A percentile compares a stretch with the other conserved stretches of the same genome.
These are phyloP conservation scores for Debaryomyces hansenii DNA, from an alignment of 805 yeast species.

Conservation along the genomic window DNA sequence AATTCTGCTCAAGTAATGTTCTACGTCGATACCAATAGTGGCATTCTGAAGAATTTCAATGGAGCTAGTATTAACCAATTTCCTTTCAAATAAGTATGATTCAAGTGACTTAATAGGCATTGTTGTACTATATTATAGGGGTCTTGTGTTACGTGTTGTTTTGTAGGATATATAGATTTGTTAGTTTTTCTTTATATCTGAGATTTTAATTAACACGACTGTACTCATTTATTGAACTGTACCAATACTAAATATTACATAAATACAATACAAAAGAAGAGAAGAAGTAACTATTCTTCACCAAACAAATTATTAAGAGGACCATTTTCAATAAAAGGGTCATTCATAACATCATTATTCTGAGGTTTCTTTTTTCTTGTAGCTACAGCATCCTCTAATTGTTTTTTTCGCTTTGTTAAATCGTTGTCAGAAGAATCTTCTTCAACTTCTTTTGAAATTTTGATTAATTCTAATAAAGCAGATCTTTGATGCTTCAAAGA, in stretches of 20 bases:
- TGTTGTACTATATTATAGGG: conserved; percentile 1
- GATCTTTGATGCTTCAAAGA: conserved; percentile 77
- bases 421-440: conserved; percentile 28
- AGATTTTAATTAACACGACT: no score
- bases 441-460: conserved; percentile 50
- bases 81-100: conserved; percentile 65
- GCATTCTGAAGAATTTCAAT: conserved; percentile 65
- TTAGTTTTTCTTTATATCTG: no score
- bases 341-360: conserved; percentile 59
- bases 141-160: neutral
- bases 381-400: conserved; percentile 47
- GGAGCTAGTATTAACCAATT: conserved; percentile 59
- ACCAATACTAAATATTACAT: no score
- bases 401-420: conserved; percentile 52
- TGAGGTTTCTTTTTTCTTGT: conserved; percentile 48
- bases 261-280: no score
- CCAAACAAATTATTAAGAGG: conserved; percentile 62
- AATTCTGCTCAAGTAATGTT: conserved; percentile 68
- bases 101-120: conserved; percentile 61
- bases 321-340: conserved; percentile 70
- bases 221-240: no score
- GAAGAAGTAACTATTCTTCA: conserved; percentile 25
- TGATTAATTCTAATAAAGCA: conserved; percentile 74
- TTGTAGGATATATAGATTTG: no score
- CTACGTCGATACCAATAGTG: conserved; percentile 80